phyloP scores from a whole-genome alignment of 2,329 filamentous ascomycete genomes.

The Aureobasidium uvarum region DNA sequence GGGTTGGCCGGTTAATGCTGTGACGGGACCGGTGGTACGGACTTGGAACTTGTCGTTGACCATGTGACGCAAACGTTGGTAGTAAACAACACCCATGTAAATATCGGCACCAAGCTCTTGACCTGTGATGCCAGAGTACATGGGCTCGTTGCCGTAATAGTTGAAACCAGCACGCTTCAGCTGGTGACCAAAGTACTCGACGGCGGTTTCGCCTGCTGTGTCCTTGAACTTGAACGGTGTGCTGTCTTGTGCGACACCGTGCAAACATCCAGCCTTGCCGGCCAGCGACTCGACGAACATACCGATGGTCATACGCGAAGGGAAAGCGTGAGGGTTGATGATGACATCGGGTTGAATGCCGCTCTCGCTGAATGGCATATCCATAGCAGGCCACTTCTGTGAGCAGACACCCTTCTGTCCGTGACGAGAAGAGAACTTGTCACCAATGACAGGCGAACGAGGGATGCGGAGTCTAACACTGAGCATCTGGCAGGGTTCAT shows the following conservation, averaged over 20 bases:
- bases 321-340: slow-evolving; percentile 99
- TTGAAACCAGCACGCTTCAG: slow-evolving; percentile 95
- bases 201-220: slow-evolving; percentile 85
- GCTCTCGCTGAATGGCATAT: slow-evolving; percentile 96
- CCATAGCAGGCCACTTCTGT: slow-evolving; percentile 88
- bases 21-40: slow-evolving; percentile 89
- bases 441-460: slow-evolving; percentile 86
- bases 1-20: slow-evolving; percentile 86
- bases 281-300: slow-evolving; percentile 99
- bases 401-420: slow-evolving; percentile 97
- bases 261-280: slow-evolving; percentile 89
- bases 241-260: slow-evolving; percentile 92
- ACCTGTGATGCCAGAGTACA: slow-evolving; percentile 97
- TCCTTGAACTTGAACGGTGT: slow-evolving; percentile 83
- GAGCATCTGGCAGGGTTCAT: slow-evolving; percentile 79
- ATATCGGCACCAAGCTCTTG: slow-evolving; percentile 93
- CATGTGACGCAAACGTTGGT: slow-evolving; percentile 98
- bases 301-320: slow-evolving; percentile 98
- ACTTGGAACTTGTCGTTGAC: slow-evolving; percentile 99
- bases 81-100: slow-evolving; percentile 96
- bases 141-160: slow-evolving; percentile 96
- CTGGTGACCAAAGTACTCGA: slow-evolving; percentile 94
- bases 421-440: slow-evolving; percentile 98
- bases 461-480: slow-evolving; percentile 93
- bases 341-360: slow-evolving; percentile 97